Evolutionary conservation across 2,329 filamentous ascomycete species (phyloP), one percentile per base, ranked within the genome.

Genomic region (Arthrinium phaeospermum): DNA sequence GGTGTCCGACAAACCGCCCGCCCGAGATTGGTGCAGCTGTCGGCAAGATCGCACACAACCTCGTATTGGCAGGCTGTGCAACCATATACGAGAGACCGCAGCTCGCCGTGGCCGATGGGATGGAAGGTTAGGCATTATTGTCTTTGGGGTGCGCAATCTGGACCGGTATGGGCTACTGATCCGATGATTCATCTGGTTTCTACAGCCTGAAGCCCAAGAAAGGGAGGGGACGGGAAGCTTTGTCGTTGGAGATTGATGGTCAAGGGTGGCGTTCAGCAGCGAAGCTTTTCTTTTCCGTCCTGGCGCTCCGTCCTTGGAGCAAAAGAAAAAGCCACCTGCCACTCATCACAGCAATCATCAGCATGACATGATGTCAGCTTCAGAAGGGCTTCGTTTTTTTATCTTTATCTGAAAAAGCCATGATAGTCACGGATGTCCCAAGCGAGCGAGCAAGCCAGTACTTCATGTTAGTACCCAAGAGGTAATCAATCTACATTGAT

Each of bases 231-330:
- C 16, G 53, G 30, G 14, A 4, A 0, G 24, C 16, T 61, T 37
- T 61, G 53, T 51, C 24, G 49, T 61, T 61, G 30, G 57, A 64
- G 34, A 64, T 64, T 64, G 57, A 64, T 41, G 57, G 13, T 41
- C 7, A 41, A 30, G n/a, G 8, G 34, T 64, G 57, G 57, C 57
- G 57, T 64, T 41, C 19, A 22, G 19, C n/a, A 41, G 41, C 53
- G 34, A 64, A 41, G 57, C 57, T n/a, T 64, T 64, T 64, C 57
- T n/a, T 64, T 64, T 64, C 57, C 57, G 57, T 61, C 57, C 57
- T 10, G 57, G 22, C 57, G 57, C 34, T 22, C 57, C 10, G 57
- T 64, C 37, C 7, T 19, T 14, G 22, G 10, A 10, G 57, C n/a
- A 13, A n/a, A 37, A 7, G 19, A 64, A 12, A 64, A 64, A 64